Percentiles rank a stretch among this genome's conserved stretches.
phyloP scores from a whole-genome alignment of 2,329 filamentous ascomycete genomes.

The Sporothrix inflata region DNA sequence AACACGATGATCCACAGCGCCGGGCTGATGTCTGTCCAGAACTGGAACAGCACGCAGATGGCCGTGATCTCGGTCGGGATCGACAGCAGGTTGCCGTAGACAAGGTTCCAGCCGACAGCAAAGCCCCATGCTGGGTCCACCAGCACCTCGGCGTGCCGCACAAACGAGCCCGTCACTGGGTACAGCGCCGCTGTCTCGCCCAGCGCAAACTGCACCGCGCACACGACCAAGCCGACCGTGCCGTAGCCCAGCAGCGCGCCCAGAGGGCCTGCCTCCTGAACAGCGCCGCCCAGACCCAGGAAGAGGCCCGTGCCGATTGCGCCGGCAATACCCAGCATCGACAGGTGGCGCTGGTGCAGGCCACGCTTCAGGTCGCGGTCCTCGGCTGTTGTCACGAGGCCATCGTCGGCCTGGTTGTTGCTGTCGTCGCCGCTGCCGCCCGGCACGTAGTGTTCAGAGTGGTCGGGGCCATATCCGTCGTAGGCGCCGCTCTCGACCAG shows the following conservation, averaged over 20 bases:
- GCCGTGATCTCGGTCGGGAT: conserved; percentile 55
- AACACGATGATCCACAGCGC: conserved; percentile 52
- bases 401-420: conserved; percentile 11
- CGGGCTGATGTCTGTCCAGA: conserved; percentile 55
- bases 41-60: conserved; percentile 61
- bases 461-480: no score
- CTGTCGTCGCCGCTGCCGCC: background rate
- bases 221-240: conserved; percentile 73
- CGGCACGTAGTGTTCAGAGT: background rate
- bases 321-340: conserved; percentile 53
- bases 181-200: conserved; percentile 79
- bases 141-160: conserved; percentile 63
- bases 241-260: conserved; percentile 69
- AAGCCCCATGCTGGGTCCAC: conserved; percentile 53
- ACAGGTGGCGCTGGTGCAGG: conserved; percentile 50
- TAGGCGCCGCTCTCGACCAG: background rate
- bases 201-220: conserved; percentile 71
- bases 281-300: conserved; percentile 65
- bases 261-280: conserved; percentile 66
- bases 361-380: conserved; percentile 31
- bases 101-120: conserved; percentile 56
- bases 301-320: conserved; percentile 73
- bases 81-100: conserved; percentile 56
- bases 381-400: conserved; percentile 28
- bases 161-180: conserved; percentile 74